Conservation (phyloP, 257 asterid genomes). For the Forsythia viridissima region DNA sequence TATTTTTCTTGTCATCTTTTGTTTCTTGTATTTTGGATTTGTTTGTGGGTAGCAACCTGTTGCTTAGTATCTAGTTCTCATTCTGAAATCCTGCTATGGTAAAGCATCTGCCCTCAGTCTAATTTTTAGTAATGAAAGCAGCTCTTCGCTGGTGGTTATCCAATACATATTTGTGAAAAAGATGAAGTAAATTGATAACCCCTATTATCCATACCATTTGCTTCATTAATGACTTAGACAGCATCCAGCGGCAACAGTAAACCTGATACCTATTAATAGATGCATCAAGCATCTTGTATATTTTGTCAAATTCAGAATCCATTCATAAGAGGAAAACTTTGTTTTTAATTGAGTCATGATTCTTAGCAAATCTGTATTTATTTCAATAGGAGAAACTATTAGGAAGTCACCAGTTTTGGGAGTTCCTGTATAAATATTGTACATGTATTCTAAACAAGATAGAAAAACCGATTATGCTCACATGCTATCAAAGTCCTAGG, state of each 20-base stretch:
- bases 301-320: not conserved
- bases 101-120: not conserved
- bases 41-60: constrained; percentile 21
- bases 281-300: not conserved
- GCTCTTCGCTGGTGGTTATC: not conserved
- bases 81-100: constrained; percentile 15
- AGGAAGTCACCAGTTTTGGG: not conserved
- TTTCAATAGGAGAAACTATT: not conserved
- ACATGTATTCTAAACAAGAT: not conserved
- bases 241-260: constrained; percentile 8
- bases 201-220: constrained; percentile 8
- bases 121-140: constrained; percentile 1
- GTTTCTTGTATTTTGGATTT: constrained; percentile 16
- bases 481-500: not conserved
- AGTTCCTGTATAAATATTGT: not conserved
- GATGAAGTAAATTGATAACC: constrained; percentile 10
- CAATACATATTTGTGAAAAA: constrained; percentile 1
- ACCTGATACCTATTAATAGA: not conserved
- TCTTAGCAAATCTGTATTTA: not conserved
- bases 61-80: not conserved
- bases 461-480: not conserved
- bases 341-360: not conserved
- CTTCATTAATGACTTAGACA: not conserved
- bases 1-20: constrained; percentile 41
- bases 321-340: not conserved